Conservation (phyloP, 2,329 filamentous ascomycete genomes). For the Beauveria asiatica region DNA sequence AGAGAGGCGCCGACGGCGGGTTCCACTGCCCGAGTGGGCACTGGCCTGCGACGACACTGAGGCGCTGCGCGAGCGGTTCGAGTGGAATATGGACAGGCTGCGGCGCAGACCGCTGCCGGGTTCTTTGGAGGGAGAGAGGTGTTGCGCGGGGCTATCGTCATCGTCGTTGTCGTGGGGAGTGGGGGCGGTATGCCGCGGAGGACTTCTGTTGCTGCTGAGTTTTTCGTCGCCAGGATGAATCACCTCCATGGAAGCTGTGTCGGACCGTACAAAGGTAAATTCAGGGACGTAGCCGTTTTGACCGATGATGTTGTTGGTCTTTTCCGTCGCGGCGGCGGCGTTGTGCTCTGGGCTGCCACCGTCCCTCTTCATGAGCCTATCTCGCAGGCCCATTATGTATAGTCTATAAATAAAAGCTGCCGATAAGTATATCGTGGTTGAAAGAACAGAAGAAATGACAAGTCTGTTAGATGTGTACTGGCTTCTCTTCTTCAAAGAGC, state of each 20-base stretch:
- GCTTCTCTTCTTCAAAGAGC: not conserved
- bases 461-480: not conserved
- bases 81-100: slow-evolving; percentile 38
- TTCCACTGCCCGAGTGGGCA: slow-evolving; percentile 19
- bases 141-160: slow-evolving; percentile 20
- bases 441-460: not conserved
- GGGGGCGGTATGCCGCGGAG: not conserved
- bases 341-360: slow-evolving; percentile 20
- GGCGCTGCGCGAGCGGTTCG: slow-evolving; percentile 39
- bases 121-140: slow-evolving; percentile 22
- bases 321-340: slow-evolving; percentile 24
- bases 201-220: slow-evolving; percentile 18
- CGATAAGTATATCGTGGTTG: not conserved
- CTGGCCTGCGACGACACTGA: slow-evolving; percentile 36
- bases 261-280: slow-evolving; percentile 78
- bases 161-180: slow-evolving; percentile 16
- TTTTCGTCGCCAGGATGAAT: slow-evolving; percentile 55
- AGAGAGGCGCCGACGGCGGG: slow-evolving; percentile 42
- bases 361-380: slow-evolving; percentile 47
- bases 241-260: slow-evolving; percentile 70
- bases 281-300: slow-evolving; percentile 39
- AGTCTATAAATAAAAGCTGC: not conserved
- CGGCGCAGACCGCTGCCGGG: slow-evolving; percentile 26
- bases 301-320: slow-evolving; percentile 15
- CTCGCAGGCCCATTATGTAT: slow-evolving; percentile 40